Evolutionary conservation across 1,284 basidiomycete species (phyloP), one percentile per base, ranked within the genome.

Genomic region (Xerocomus minutiporus): DNA sequence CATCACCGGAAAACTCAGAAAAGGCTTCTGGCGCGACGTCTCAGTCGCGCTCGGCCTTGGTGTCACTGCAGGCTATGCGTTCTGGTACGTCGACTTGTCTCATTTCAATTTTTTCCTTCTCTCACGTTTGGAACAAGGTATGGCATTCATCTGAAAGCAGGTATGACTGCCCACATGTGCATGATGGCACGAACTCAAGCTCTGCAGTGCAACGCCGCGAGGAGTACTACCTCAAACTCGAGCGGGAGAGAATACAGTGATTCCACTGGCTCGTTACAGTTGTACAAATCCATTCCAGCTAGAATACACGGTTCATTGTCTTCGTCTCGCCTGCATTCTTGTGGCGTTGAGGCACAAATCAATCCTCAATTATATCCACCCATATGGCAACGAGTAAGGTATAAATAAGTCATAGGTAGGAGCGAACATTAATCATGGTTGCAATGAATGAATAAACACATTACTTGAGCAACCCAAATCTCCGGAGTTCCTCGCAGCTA

Each of bases 1-100:
- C 62, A 92, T 93, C 71, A 86, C 86, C 53, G 91, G 91, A 70
- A 91, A 83, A 75, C 86, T 93, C 73, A 88, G 91, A 75, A 93
- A 93, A 75, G 79, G 83, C 62, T 82, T 93, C 71, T 89, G 89
- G 81, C 80, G 90, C 57, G 91, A 93, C 68, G 62, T 93, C 59
- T 76, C 81, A 51, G 75, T 80, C 61, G 78, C 82, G 35, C 68
- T 93, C 42, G 90, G 88, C 59, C 79, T 93, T 50, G 91, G 89
- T 35, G 59, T 84, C 54, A 75, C 81, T 51, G 76, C 78, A 25
- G 91, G 81, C 42, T 93, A 90, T 66, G 77, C 78, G 6, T 93
- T 80, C 75, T 93, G 91, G 91, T 92, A 57, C 62, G 87, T 72
- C 23, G 1, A 25, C 42, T 48, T 3, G 0, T 17, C 8, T 2